Base-by-base conservation (phyloP, 345 rosid species). In the Dipteronia sinensis region DNA sequence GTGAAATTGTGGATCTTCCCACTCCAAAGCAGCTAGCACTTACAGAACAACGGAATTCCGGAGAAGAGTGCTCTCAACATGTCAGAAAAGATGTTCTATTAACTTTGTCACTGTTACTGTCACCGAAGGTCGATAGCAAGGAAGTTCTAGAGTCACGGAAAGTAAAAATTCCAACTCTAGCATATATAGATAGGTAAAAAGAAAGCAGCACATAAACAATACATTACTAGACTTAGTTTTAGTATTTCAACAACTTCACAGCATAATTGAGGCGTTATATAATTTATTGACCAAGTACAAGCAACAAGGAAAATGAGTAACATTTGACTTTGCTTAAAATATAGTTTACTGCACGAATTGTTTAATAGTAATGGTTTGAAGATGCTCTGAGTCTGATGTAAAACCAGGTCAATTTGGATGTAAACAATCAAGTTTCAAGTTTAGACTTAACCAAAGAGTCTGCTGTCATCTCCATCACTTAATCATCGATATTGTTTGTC, bases 1-100 rank as follows among this genome's bases (percentile, higher is more conserved):
- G 77, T 77, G 79, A 83, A 40, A 71, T 65, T 71, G 63, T 49
- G 23, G 64, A 80, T 58, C 82, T 82, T 66, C 70, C 76, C 0
- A 2, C 77, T 55, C 77, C 79, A 42, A 75, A 78, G 17, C 64
- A 25, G 65, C 77, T 74, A n/a, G 76, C 79, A 27, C 78, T 80
- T 49, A 65, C 76, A 46, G 27, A 42, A 53, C 22, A 70, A 34
- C 40, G 38, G 40, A n/a, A 31, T 69, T n/a, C 11, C 6, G 0
- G 6, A 16, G 29, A 58, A 31, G 70, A 71, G 22, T 19, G 67
- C 11, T 15, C 17, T 29, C 27, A 25, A 59, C 46, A 59, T 42
- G 12, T 8, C 58, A 38, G 7, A 49, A 47, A 3, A 61, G 12
- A 62, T 51, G 44, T 34, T 82, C 82, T 38, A 27, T 71, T 1